Evolutionary conservation across 1,284 basidiomycete species (phyloP), one percentile per base, ranked within the genome.

Genomic region (Ustilago vetiveriae): DNA sequence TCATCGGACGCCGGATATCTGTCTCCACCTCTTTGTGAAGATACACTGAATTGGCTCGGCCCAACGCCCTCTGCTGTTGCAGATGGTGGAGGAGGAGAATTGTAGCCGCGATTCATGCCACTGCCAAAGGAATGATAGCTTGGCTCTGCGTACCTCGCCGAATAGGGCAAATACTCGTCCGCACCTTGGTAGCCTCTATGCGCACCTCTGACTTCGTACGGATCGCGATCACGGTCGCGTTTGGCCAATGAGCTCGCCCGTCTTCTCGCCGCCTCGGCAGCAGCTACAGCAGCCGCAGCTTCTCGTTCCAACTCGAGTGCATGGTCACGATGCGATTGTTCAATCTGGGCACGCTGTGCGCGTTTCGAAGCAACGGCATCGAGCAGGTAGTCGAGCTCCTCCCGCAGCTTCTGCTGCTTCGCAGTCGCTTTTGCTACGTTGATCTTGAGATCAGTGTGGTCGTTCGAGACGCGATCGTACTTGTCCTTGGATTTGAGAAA

Each of bases 401-500:
- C 63, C 19, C 64, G 63, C 6, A 72, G 58, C 49, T 72, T 72
- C 7, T 45, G 43, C 10, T 72, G 63, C 48, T 72, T 72, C n/a
- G 51, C 49, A 2, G 63, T 19, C 4, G 69, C 58, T 37, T 52
- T 57, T n/a, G 40, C 23, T 17, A 72, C 46, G 22, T 44, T 72
- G 48, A 48, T 24, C 10, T 55, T 37, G 41, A 72, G 46, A 3
- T 72, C 69, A 27, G 63, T 56, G 36, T 72, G 69, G 26, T 72
- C 69, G 38, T 50, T 42, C 23, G 63, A 63, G 53, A 67, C 69
- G 36, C 69, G 63, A 33, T 72, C 63, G 59, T 50, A 72, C 51
- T 72, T 72, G 52, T 72, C 69, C 46, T 72, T 72, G 69, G 46
- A 67, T 48, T 67, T 72, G 52, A 62, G 63, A 47, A 67, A 72